phyloP scores from a whole-genome alignment of 441 rosid species.

The Syzygium malaccense region DNA sequence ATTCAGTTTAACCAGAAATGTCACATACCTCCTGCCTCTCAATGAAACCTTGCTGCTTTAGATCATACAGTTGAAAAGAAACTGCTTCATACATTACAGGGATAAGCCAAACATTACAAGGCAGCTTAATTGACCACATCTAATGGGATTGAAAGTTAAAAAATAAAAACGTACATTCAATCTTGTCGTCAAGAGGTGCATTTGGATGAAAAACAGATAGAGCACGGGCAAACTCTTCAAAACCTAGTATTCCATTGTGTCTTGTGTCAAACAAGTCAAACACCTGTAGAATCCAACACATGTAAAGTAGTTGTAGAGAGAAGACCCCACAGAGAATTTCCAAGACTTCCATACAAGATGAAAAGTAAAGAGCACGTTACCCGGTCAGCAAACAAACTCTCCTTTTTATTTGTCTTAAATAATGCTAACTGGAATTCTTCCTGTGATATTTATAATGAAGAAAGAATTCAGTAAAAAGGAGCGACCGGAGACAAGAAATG shows the following conservation, averaged over 20 bases:
- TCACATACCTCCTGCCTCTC: constrained; percentile 72
- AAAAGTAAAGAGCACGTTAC: constrained; percentile 21
- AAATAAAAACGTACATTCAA: constrained; percentile 37
- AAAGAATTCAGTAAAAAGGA: background rate
- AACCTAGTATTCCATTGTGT: constrained; percentile 93
- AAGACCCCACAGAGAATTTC: background rate
- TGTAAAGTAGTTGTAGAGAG: background rate
- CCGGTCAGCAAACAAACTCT: constrained; percentile 97
- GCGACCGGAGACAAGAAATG: background rate
- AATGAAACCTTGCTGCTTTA: constrained; percentile 95
- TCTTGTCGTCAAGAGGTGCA: constrained; percentile 84
- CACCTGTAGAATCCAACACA: constrained; percentile 44
- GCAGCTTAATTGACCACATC: background rate
- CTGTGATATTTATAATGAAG: constrained; percentile 25
- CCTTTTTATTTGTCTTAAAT: constrained; percentile 92
- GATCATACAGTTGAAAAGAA: constrained; percentile 88
- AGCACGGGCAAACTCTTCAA: constrained; percentile 95
- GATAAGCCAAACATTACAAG: background rate
- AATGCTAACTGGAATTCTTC: constrained; percentile 96
- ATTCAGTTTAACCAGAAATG: background rate
- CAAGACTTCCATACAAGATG: background rate
- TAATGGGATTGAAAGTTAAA: background rate
- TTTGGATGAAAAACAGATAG: constrained; percentile 95
- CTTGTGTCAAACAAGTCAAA: constrained; percentile 93
- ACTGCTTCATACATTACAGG: constrained; percentile 33